These are phyloP conservation scores for Lentinula boryana DNA, from an alignment of 768 basidiomycete species.

Conservation along the genomic window DNA sequence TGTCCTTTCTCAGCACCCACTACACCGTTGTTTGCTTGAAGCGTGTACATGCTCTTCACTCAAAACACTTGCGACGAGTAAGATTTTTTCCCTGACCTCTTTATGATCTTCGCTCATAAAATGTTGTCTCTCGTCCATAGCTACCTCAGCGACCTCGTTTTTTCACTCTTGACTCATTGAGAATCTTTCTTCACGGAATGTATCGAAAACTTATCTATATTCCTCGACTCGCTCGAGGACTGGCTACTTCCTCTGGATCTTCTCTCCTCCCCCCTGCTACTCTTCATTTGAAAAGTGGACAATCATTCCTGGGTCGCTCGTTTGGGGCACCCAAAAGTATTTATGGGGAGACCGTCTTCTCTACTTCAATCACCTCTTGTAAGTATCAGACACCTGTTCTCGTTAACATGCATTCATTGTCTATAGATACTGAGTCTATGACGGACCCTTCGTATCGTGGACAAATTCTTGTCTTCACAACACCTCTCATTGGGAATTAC, in stretches of 20 bases:
- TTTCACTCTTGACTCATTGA: conserved; percentile 49
- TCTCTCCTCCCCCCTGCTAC: conserved; percentile 56
- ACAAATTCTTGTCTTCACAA: conserved; percentile 98
- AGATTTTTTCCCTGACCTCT: conserved; percentile 17
- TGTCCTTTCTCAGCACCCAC: background rate
- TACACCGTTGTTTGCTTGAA: background rate
- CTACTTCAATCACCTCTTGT: conserved; percentile 98
- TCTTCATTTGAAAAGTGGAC: conserved; percentile 89
- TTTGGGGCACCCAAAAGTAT: conserved; percentile 86
- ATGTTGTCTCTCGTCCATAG: conserved; percentile 26
- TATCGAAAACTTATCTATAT: conserved; percentile 45
- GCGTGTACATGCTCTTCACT: conserved; percentile 71
- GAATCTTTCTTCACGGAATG: conserved; percentile 39
- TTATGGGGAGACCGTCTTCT: conserved; percentile 98
- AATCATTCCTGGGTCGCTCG: conserved; percentile 83
- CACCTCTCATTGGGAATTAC: conserved; percentile 98
- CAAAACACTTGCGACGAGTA: conserved; percentile 89
- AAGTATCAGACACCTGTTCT: conserved; percentile 21
- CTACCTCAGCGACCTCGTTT: conserved; percentile 89
- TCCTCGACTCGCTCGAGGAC: conserved; percentile 46
- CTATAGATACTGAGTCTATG: conserved; percentile 97
- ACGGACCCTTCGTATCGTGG: conserved; percentile 98
- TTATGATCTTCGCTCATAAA: conserved; percentile 9
- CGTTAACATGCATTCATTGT: conserved; percentile 7
- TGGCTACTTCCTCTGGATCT: conserved; percentile 53